Evolutionary conservation across 768 basidiomycete genomes (phyloP).

Genomic region (Russula sp.): DNA sequence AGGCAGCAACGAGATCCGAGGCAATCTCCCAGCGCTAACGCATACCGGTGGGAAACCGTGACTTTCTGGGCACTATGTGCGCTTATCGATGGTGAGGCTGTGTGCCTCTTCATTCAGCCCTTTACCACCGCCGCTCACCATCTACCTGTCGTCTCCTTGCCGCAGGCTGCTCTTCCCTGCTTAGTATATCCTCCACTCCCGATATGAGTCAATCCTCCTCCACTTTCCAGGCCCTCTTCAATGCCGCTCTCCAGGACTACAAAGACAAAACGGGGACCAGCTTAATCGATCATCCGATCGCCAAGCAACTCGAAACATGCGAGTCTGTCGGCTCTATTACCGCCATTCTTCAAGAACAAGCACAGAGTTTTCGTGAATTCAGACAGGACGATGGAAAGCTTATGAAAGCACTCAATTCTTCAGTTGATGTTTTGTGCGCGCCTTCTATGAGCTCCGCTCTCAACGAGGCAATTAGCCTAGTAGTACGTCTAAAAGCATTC

Average conservation of each 20-base stretch:
- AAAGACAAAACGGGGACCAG: not conserved
- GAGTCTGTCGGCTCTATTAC: not conserved
- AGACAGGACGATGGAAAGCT: not conserved
- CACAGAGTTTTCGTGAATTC: not conserved
- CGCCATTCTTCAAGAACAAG: not conserved
- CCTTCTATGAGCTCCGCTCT: not conserved
- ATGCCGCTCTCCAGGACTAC: not conserved
- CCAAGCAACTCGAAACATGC: not conserved
- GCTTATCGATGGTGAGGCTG: too few species aligned
- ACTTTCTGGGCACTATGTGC: too few species aligned
- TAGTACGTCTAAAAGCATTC: not conserved
- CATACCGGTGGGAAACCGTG: too few species aligned
- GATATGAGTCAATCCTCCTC: too few species aligned
- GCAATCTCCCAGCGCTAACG: too few species aligned
- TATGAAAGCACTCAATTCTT: not conserved
- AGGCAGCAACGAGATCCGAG: too few species aligned
- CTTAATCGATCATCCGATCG: not conserved
- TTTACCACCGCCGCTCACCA: too few species aligned
- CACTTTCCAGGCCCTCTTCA: too few species aligned
- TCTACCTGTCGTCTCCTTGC: too few species aligned
- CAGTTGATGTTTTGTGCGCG: not conserved
- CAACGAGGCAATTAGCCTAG: not conserved
- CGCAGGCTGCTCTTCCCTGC: too few species aligned
- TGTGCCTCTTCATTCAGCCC: too few species aligned
- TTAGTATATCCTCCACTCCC: too few species aligned